These are phyloP conservation scores for Diplodia seriata DNA, from an alignment of 2,329 filamentous ascomycete genomes.

Conservation along the genomic window DNA sequence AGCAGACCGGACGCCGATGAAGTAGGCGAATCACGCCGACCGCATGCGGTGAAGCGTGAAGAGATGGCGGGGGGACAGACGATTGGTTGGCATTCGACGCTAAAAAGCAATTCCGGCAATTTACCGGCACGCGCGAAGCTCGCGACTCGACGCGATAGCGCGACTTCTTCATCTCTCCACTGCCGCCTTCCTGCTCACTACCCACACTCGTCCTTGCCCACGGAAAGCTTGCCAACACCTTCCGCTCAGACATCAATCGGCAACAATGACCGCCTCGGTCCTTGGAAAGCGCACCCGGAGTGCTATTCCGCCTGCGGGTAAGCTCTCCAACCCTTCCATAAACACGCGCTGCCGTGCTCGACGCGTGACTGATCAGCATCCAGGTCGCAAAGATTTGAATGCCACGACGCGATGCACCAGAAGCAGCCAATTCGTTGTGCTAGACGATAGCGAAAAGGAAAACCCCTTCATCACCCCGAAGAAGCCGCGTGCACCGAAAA, in stretches of 20 bases:
- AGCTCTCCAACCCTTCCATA: slow-evolving; percentile 36
- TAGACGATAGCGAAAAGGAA: slow-evolving; percentile 71
- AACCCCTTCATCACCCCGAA: slow-evolving; percentile 60
- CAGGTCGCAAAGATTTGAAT: slow-evolving; percentile 11
- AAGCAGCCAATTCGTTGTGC: slow-evolving; percentile 53
- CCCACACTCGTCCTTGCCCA: slow-evolving; percentile 1
- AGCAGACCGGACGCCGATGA: no score
- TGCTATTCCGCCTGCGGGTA: slow-evolving; percentile 37
- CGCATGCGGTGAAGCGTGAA: background rate
- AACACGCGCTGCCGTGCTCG: slow-evolving; percentile 38
- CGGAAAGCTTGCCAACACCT: background rate
- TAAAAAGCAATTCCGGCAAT: slow-evolving; percentile 9
- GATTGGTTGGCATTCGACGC: slow-evolving; percentile 7
- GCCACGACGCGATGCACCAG: slow-evolving; percentile 45
- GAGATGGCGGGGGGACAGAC: background rate
- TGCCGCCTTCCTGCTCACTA: slow-evolving; percentile 14
- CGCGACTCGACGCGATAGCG: slow-evolving; percentile 24
- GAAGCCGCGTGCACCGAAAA: slow-evolving; percentile 44
- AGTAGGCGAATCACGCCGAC: no score
- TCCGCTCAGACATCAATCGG: background rate
- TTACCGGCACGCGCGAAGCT: slow-evolving; percentile 10
- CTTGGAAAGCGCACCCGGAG: slow-evolving; percentile 50
- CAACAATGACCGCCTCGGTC: slow-evolving; percentile 44
- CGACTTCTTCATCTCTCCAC: slow-evolving; percentile 28
- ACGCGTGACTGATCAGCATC: slow-evolving; percentile 32